phyloP scores from a whole-genome alignment of 1,139 yeast species.

The Nakaseomyces nivariensis region DNA sequence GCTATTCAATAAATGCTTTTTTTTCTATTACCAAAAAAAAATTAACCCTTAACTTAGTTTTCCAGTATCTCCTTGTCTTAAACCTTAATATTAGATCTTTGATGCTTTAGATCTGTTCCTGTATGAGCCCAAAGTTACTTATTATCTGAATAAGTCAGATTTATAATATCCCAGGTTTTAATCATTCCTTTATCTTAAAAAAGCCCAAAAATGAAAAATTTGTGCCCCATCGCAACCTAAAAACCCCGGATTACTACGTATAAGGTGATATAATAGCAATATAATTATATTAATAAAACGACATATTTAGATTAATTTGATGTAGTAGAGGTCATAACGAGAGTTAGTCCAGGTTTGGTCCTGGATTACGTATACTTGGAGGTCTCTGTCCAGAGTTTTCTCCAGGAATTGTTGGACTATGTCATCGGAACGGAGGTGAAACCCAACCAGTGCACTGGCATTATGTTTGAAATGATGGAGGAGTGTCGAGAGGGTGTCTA shows the following conservation, averaged over 20 bases:
- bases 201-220: background rate
- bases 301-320: background rate
- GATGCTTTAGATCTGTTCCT: no score
- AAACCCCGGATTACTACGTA: background rate
- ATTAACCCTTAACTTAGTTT: no score
- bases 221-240: background rate
- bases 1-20: background rate
- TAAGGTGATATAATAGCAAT: no score
- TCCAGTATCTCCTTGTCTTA: no score
- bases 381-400: slow-evolving; percentile 13
- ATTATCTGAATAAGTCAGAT: no score
- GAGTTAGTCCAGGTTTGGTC: slow-evolving; percentile 10
- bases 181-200: background rate
- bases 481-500: slow-evolving; percentile 18
- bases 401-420: slow-evolving; percentile 23
- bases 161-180: background rate
- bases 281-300: no score
- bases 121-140: no score
- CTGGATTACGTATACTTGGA: slow-evolving; percentile 13
- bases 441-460: slow-evolving; percentile 18
- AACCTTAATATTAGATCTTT: no score
- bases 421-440: slow-evolving; percentile 27
- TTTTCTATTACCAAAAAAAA: background rate
- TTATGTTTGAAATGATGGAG: slow-evolving; percentile 5
- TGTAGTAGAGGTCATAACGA: slow-evolving; percentile 13